Evolutionary conservation across 805 yeast genomes (phyloP), one percentile per base, ranked within the genome.

Genomic region (Hanseniaspora valbyensis): DNA sequence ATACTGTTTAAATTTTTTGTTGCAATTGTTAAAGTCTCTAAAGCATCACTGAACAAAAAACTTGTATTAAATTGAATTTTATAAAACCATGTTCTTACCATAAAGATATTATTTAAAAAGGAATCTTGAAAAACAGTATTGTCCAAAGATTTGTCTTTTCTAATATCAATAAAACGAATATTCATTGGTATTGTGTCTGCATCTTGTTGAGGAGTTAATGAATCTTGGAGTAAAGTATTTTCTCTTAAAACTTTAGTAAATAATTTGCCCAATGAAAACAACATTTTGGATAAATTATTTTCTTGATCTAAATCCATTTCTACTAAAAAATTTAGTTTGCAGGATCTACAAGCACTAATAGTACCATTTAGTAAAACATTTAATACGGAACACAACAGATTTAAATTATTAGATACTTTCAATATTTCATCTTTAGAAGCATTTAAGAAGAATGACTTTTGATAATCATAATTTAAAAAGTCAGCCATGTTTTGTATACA

Each of bases 251-350:
- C 3, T 39, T 21, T 39, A 7, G 39, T 14, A 26, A 25, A 25
- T n/a, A 63, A 0, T 81, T 66, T 57, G 82, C 83, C 55, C 82
- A 82, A 64, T 69, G 77, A 56, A 0, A 83, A 75, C 36, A 77
- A 70, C 0, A 76, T 72, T 32, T 71, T 72, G 52, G 69, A 63
- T 50, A 19, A 2, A 13, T 67, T 60, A 34, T 68, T 56, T 43
- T 66, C 58, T 4, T 59, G 55, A 0, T 77, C 78, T 24, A 8
- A 77, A 67, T 41, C 72, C 60, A 14, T 7, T 4, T 25, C 4
- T 8, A 32, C 29, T 25, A 21, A 4, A 24, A 24, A 19, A 4
- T 4, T 39, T 16, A 39, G 25, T 25, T 39, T 19, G n/a, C 33
- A 39, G 21, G 13, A 39, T 8, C 28, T 32, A 25, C 25, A 32